These are phyloP conservation scores for Dipodascus albidus DNA, from an alignment of 805 yeast species.

Conservation along the genomic window DNA sequence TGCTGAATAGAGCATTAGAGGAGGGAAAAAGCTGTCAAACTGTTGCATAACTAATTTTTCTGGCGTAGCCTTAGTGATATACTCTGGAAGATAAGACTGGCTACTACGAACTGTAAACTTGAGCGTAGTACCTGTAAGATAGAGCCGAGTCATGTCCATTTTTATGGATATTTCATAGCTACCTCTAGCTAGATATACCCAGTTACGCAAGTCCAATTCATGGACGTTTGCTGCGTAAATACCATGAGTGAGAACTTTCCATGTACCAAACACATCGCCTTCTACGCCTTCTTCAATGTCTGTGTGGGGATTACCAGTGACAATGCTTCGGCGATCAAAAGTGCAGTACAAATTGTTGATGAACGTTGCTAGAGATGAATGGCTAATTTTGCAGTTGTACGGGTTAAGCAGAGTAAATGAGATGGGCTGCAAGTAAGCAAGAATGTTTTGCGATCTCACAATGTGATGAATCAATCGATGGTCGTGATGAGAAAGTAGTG, in stretches of 20 bases:
- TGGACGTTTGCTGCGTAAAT: not conserved
- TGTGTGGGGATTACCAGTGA: not conserved
- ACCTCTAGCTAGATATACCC: not conserved
- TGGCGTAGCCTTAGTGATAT: not conserved
- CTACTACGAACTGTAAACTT: not conserved
- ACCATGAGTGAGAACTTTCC: not conserved
- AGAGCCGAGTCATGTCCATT: not conserved
- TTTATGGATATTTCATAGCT: not conserved
- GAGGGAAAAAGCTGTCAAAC: not conserved
- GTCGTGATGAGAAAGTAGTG: not conserved
- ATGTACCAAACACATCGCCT: not conserved
- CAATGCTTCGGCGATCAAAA: not conserved
- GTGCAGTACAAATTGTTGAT: not conserved
- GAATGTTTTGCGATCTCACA: not conserved
- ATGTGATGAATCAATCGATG: not conserved
- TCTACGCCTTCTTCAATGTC: not conserved
- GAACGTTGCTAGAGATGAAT: not conserved
- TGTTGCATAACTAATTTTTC: not conserved
- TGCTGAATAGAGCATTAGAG: not conserved
- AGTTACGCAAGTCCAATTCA: not conserved
- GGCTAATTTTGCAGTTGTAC: not conserved
- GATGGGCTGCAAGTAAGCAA: not conserved
- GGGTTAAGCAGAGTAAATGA: not conserved
- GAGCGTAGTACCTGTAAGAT: not conserved
- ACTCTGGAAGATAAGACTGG: not conserved